Percentiles rank a stretch among this genome's conserved stretches.
Conservation (phyloP, 352 stramenopile species). For the Phytopythium delawarense region DNA sequence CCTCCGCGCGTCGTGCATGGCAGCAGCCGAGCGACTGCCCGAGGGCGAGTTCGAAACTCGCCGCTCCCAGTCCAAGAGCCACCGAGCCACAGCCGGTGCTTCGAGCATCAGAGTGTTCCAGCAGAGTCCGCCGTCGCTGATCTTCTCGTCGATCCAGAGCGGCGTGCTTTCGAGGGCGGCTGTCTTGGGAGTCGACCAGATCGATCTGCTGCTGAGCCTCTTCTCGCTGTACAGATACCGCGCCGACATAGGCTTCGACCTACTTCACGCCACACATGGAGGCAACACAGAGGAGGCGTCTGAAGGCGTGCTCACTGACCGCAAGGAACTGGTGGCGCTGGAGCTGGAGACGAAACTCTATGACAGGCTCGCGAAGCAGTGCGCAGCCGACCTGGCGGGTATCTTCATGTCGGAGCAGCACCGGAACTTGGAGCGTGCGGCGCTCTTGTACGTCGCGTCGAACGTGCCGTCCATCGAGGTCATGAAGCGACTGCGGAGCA, state of each 20-base stretch:
- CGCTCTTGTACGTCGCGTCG: constrained; percentile 69
- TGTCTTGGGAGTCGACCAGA: constrained; percentile 38
- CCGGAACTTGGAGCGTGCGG: constrained; percentile 56
- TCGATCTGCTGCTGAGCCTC: constrained; percentile 75
- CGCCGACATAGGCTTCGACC: constrained; percentile 64
- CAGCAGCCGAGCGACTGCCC: constrained; percentile 43
- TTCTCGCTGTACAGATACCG: constrained; percentile 85
- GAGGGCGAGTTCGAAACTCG: constrained; percentile 57
- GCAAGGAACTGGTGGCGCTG: constrained; percentile 49
- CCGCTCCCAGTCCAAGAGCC: constrained; percentile 8
- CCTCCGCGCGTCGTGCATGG: constrained; percentile 12
- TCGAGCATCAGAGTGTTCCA: constrained; percentile 61
- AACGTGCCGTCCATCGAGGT: constrained; percentile 56
- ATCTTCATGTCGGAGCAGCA: constrained; percentile 53
- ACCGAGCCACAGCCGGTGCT: constrained; percentile 6
- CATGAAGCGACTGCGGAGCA: constrained; percentile 43
- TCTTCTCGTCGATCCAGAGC: constrained; percentile 60
- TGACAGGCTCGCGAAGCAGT: constrained; percentile 63
- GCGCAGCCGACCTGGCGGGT: constrained; percentile 51
- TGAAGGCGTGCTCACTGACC: constrained; percentile 16
- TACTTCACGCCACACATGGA: constrained; percentile 27
- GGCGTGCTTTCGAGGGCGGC: constrained; percentile 23
- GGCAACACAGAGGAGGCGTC: constrained; percentile 16
- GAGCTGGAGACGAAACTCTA: constrained; percentile 76
- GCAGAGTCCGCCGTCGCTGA: constrained; percentile 69